Evolutionary conservation across 2,329 filamentous ascomycete genomes (phyloP), one percentile per base, ranked within the genome.

Genomic region (Verticillium alfalfae): DNA sequence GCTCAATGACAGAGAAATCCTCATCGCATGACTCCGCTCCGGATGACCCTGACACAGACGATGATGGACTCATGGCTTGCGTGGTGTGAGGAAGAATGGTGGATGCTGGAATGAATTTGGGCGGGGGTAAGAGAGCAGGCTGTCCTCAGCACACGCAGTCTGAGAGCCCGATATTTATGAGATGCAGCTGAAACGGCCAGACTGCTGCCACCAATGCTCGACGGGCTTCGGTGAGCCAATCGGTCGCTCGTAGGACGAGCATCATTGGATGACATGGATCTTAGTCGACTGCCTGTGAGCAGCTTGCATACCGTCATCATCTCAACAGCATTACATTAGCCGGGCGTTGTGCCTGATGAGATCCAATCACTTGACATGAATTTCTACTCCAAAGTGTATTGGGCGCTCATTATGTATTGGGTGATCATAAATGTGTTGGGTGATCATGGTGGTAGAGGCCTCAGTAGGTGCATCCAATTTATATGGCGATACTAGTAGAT

Each of bases 1-100:
- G 39, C 31, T 63, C 63, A 10, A 63, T 56, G 54, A 64, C 45
- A 9, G 57, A 63, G 15, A 58, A 64, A 38, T 63, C 61, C 10
- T 63, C 56, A 9, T 63, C 57, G 9, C 34, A 12, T 10, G 36
- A 37, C 34, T 37, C 55, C 7, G 15, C 18, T 13, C 9, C 34
- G 31, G 55, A 56, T 37, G 26, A 31, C 7, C 10, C 31, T 13
- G 34, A 13, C 16, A 56, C 37, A 31, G 45, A 52, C 13, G 45
- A 18, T 13, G 45, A 52, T n/a, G 45, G 18, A 10, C 16, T 12
- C 45, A 52, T 52, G 45, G 22, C 18, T 31, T 31, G 45, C 4
- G 9, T 10, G 54, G 16, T 37, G 55, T 22, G n/a, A 37, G 15
- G 5, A n/a, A 16, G 18, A n/a, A n/a, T 34, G n/a, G 5, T 22